These are phyloP conservation scores for Talaromyces islandicus DNA, from an alignment of 2,329 filamentous ascomycete species.

Conservation along the genomic window DNA sequence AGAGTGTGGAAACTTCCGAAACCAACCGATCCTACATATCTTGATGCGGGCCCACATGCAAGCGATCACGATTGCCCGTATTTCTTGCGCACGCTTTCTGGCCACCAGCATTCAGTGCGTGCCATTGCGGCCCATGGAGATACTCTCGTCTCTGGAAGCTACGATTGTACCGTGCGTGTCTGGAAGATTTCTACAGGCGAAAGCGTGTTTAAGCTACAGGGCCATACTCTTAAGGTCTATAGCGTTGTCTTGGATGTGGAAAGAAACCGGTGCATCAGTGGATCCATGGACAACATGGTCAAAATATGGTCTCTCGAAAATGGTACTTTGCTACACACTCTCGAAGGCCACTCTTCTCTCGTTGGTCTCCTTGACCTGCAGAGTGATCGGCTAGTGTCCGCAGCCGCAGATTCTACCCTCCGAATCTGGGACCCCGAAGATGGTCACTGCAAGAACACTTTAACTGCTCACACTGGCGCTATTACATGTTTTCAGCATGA, in stretches of 20 bases:
- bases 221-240: conserved; percentile 91
- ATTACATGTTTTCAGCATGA: conserved; percentile 99
- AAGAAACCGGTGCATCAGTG: conserved; percentile 92
- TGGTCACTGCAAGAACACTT: conserved; percentile 80
- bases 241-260: conserved; percentile 90
- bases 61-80: conserved; percentile 80
- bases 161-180: conserved; percentile 89
- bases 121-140: conserved; percentile 93
- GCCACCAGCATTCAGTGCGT: conserved; percentile 88
- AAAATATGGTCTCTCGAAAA: conserved; percentile 96
- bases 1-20: conserved; percentile 91
- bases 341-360: conserved; percentile 87
- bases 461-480: conserved; percentile 90
- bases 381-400: conserved; percentile 85
- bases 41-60: conserved; percentile 69
- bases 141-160: conserved; percentile 94
- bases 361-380: conserved; percentile 87
- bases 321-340: conserved; percentile 75
- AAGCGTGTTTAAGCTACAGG: conserved; percentile 72
- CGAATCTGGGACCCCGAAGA: conserved; percentile 95
- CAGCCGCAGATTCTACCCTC: conserved; percentile 89
- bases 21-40: conserved; percentile 67
- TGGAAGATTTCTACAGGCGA: conserved; percentile 98
- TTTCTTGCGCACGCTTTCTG: conserved; percentile 79
- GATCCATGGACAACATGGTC: conserved; percentile 96